Percentiles rank a stretch among this genome's conserved stretches.
Evolutionary conservation across 1,284 basidiomycete genomes (phyloP).

Genomic region (Irpex sp.): DNA sequence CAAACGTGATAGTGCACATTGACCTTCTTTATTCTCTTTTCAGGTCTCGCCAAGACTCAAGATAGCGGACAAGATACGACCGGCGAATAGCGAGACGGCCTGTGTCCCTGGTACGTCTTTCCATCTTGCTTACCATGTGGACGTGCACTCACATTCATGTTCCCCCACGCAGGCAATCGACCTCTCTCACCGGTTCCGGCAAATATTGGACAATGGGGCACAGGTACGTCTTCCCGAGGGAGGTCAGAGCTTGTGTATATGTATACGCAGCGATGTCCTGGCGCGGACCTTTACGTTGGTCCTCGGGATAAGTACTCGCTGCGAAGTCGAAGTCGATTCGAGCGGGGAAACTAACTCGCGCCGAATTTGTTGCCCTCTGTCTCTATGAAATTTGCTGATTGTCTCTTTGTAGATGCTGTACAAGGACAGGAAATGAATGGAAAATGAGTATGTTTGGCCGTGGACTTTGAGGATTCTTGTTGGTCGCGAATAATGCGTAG

Average conservation of each 20-base stretch:
- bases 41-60: not conserved
- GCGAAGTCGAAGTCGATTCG: not conserved
- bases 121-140: not conserved
- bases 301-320: conserved; percentile 9
- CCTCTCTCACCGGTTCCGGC: not conserved
- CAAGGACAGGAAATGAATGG: not conserved
- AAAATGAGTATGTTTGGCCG: not conserved
- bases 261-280: not conserved
- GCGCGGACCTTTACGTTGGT: conserved; percentile 11
- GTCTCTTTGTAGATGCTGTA: not conserved
- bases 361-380: not conserved
- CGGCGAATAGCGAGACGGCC: not conserved
- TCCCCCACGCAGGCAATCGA: not conserved
- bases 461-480: not conserved
- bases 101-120: not conserved
- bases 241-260: conserved; percentile 1
- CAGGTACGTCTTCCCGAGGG: conserved; percentile 4
- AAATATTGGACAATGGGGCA: not conserved
- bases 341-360: conserved; percentile 8
- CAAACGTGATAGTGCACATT: not conserved
- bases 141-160: not conserved
- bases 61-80: not conserved
- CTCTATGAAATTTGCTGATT: not conserved
- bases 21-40: not conserved
- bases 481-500: not conserved